phyloP scores from a whole-genome alignment of 805 yeast genomes.

The Ogataea saltuana region DNA sequence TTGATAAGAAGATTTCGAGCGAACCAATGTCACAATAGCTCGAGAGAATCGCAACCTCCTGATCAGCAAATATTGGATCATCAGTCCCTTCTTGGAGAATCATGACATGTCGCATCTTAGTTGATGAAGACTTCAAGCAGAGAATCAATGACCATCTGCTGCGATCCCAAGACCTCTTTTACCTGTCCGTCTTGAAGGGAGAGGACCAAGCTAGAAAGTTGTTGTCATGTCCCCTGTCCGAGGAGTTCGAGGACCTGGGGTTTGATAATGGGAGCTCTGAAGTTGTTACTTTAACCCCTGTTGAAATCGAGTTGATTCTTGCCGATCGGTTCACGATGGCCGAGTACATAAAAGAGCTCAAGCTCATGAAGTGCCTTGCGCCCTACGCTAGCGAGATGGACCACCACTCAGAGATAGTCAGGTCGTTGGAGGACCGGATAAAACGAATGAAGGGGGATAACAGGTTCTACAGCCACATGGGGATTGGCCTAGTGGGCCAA shows the following conservation, averaged over 20 bases:
- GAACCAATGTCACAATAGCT: no score
- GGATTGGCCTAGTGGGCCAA: constrained; percentile 8
- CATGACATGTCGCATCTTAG: constrained; percentile 15
- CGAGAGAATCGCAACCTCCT: no score
- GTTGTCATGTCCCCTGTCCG: not conserved
- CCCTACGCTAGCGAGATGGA: constrained; percentile 9
- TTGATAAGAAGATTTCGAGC: not conserved
- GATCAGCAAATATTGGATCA: no score
- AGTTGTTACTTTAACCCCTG: constrained; percentile 11
- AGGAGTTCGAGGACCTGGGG: constrained; percentile 3
- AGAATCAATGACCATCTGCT: constrained; percentile 10
- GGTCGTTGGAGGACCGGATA: constrained; percentile 6
- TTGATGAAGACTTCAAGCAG: constrained; percentile 9
- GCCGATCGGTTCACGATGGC: constrained; percentile 9
- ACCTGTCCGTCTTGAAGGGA: constrained; percentile 11
- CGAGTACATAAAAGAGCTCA: constrained; percentile 13
- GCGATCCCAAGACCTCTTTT: constrained; percentile 12
- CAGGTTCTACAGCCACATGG: constrained; percentile 5
- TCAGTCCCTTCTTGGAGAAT: not conserved
- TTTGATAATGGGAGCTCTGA: constrained; percentile 5
- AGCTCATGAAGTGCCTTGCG: constrained; percentile 7
- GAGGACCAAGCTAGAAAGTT: constrained; percentile 6
- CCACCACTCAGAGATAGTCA: constrained; percentile 1
- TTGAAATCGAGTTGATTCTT: constrained; percentile 16
- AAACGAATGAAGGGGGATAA: not conserved